Evolutionary conservation across 2,329 filamentous ascomycete genomes (phyloP).

Genomic region (Leptosphaerulina australis): DNA sequence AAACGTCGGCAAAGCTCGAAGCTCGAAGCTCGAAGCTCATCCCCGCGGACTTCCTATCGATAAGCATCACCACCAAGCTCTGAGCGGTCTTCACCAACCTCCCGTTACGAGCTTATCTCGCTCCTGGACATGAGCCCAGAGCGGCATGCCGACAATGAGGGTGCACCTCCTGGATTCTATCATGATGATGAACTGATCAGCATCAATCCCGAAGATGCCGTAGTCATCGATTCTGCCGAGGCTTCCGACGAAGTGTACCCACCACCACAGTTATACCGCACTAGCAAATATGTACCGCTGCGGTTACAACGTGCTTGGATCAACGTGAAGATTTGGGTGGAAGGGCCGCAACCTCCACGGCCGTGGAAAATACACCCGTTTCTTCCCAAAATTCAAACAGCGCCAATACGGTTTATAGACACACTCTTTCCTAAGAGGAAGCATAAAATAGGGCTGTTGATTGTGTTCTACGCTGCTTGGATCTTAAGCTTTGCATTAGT

Average conservation of each 20-base stretch:
- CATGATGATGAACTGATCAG: constrained; percentile 40
- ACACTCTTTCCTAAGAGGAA: constrained; percentile 64
- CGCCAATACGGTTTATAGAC: constrained; percentile 68
- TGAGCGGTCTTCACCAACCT: constrained; percentile 33
- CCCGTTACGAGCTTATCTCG: constrained; percentile 43
- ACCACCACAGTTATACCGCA: constrained; percentile 27
- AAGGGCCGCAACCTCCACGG: constrained; percentile 56
- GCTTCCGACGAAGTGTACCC: constrained; percentile 37
- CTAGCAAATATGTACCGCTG: constrained; percentile 56
- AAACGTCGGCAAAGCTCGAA: neutral
- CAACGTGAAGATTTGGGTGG: constrained; percentile 53
- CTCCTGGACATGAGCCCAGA: constrained; percentile 34
- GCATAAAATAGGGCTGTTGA: constrained; percentile 65
- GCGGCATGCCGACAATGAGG: constrained; percentile 31
- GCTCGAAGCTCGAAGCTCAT: neutral
- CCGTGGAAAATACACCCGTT: constrained; percentile 59
- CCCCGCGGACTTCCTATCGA: constrained; percentile 21
- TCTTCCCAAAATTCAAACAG: constrained; percentile 70
- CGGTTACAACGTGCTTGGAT: constrained; percentile 55
- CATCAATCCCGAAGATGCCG: constrained; percentile 34
- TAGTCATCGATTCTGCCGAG: constrained; percentile 34
- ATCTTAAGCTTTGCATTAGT: constrained; percentile 71
- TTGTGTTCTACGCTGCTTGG: constrained; percentile 70
- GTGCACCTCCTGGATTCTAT: constrained; percentile 39
- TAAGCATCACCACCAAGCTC: constrained; percentile 31